phyloP scores from a whole-genome alignment of 2,329 filamentous ascomycete species.

The Cercospora sp. region DNA sequence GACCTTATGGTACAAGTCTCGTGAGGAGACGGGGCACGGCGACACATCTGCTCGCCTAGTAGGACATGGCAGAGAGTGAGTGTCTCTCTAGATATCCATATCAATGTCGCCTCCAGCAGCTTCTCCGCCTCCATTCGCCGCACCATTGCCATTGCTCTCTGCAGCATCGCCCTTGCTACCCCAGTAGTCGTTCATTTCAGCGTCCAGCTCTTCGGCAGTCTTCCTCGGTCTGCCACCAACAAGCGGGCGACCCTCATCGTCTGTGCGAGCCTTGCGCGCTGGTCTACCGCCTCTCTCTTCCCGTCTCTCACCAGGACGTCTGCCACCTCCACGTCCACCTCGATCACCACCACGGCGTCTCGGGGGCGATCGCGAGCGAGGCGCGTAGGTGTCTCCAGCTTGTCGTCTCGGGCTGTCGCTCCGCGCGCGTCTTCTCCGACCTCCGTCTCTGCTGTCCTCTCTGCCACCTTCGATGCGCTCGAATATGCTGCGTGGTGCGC shows the following conservation, averaged over 20 bases:
- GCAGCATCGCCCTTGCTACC: conserved; percentile 44
- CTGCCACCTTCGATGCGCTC: conserved; percentile 52
- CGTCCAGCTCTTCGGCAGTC: conserved; percentile 88
- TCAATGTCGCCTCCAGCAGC: conserved; percentile 35
- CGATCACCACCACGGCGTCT: conserved; percentile 51
- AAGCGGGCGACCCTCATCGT: conserved; percentile 49
- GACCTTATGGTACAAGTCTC: background rate
- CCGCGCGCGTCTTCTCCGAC: conserved; percentile 34
- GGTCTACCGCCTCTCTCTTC: conserved; percentile 48
- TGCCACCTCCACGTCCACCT: conserved; percentile 51
- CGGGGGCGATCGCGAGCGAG: conserved; percentile 58
- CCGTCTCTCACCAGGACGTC: conserved; percentile 48
- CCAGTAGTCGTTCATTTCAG: conserved; percentile 97
- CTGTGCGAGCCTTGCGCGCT: conserved; percentile 36
- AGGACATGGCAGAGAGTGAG: background rate
- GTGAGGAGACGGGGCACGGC: background rate
- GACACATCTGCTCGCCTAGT: background rate
- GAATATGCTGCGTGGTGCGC: conserved; percentile 62
- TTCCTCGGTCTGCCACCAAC: conserved; percentile 64
- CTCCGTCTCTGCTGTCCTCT: conserved; percentile 42
- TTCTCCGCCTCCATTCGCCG: conserved; percentile 22
- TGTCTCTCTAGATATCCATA: conserved; percentile 36
- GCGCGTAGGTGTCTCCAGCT: conserved; percentile 77
- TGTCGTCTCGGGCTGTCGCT: conserved; percentile 54
- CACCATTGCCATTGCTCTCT: conserved; percentile 33